Conservation (phyloP, 2,329 filamentous ascomycete species). For the Ophiostoma tasmaniense region DNA sequence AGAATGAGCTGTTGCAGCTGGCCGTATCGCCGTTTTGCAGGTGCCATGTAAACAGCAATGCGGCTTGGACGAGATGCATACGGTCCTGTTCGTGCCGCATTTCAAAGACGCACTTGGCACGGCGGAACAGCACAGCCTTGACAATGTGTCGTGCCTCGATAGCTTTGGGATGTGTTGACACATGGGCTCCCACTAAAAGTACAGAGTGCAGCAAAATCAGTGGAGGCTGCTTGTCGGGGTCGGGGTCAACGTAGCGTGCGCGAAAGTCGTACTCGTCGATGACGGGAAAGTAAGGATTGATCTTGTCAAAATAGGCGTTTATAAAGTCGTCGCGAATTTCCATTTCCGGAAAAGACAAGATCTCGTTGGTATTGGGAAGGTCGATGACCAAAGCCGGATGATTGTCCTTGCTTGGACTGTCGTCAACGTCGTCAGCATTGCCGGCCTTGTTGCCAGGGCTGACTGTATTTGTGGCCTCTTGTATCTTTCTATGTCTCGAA, state of each 20-base stretch:
- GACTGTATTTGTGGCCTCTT: not conserved
- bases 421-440: not conserved
- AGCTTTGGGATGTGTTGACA: constrained; percentile 10
- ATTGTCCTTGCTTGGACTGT: not conserved
- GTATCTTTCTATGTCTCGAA: not conserved
- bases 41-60: constrained; percentile 16
- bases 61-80: constrained; percentile 13
- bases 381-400: not conserved
- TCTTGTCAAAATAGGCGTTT: constrained; percentile 15
- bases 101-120: constrained; percentile 16
- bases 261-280: constrained; percentile 16
- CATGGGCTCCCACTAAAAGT: constrained; percentile 14
- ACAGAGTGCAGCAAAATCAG: constrained; percentile 14
- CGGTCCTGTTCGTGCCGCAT: constrained; percentile 16
- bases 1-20: constrained; percentile 14
- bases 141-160: constrained; percentile 12
- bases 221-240: constrained; percentile 8
- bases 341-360: constrained; percentile 15
- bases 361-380: constrained; percentile 2
- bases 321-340: constrained; percentile 17
- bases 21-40: constrained; percentile 14
- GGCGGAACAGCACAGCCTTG: constrained; percentile 13
- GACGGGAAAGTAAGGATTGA: constrained; percentile 18
- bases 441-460: too few relatives aligned
- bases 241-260: constrained; percentile 10